Evolutionary conservation across 2,329 filamentous ascomycete species (phyloP).

Genomic region (Sporothrix euskadiensis): DNA sequence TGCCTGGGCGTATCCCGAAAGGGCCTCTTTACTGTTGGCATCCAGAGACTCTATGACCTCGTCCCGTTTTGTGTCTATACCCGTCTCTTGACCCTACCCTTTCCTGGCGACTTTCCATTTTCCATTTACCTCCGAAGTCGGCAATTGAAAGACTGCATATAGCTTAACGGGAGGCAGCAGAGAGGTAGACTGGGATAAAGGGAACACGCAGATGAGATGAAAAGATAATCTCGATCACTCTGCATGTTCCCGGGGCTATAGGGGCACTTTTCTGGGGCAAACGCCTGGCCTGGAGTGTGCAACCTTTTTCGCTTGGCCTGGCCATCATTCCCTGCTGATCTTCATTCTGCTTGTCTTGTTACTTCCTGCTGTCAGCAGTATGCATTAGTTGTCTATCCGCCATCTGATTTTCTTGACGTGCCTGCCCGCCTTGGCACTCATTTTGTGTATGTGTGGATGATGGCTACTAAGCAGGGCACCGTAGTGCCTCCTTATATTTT

Average conservation of each 20-base stretch:
- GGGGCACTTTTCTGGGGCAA: background rate
- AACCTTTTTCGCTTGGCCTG: background rate
- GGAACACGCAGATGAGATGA: background rate
- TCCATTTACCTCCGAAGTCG: background rate
- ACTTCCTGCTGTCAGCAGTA: background rate
- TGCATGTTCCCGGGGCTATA: background rate
- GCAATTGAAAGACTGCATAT: background rate
- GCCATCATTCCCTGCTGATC: slow-evolving; percentile 6
- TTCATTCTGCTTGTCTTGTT: background rate
- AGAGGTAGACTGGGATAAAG: background rate
- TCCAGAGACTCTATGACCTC: background rate
- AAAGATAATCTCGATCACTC: background rate
- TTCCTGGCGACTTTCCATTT: background rate
- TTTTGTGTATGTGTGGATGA: background rate
- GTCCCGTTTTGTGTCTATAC: background rate
- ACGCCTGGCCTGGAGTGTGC: background rate
- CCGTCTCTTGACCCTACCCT: background rate
- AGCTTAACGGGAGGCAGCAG: background rate
- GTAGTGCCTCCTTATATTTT: background rate
- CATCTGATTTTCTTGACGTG: background rate
- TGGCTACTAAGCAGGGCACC: background rate
- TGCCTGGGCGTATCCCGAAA: background rate
- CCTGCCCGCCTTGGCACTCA: background rate
- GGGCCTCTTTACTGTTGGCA: background rate
- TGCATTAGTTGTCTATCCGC: background rate